A percentile compares a stretch with the other conserved stretches of the same genome.
Evolutionary conservation across 2,329 filamentous ascomycete species (phyloP).

Genomic region (Lasiodiplodia sp.): DNA sequence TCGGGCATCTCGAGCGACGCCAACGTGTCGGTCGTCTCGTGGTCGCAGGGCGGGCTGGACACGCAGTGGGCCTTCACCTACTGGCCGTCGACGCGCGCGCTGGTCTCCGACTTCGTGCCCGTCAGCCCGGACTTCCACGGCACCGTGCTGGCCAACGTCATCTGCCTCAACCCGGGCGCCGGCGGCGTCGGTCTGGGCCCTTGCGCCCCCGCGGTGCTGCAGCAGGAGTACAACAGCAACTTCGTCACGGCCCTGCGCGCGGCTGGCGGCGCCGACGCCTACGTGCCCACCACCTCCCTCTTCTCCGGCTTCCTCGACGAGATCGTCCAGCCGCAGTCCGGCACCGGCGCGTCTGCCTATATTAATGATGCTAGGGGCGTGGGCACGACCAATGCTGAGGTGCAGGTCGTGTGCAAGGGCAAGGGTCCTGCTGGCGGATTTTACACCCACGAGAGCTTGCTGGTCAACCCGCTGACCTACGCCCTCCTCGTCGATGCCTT

Average conservation of each 20-base stretch:
- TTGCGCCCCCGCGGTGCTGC: slow-evolving; percentile 53
- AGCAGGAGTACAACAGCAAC: slow-evolving; percentile 56
- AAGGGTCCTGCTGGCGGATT: slow-evolving; percentile 51
- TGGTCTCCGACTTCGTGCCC: slow-evolving; percentile 59
- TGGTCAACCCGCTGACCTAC: slow-evolving; percentile 58
- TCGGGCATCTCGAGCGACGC: slow-evolving; percentile 46
- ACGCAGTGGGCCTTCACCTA: slow-evolving; percentile 66
- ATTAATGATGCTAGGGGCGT: slow-evolving; percentile 52
- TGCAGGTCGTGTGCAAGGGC: slow-evolving; percentile 54
- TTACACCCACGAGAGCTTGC: slow-evolving; percentile 59
- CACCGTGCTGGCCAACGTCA: slow-evolving; percentile 49
- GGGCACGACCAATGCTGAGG: slow-evolving; percentile 59
- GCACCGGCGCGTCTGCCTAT: slow-evolving; percentile 55
- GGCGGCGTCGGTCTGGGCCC: slow-evolving; percentile 36
- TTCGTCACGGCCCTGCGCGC: slow-evolving; percentile 53
- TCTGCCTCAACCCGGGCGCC: slow-evolving; percentile 17
- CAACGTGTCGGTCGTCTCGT: slow-evolving; percentile 57
- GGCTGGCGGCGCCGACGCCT: slow-evolving; percentile 59
- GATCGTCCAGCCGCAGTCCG: slow-evolving; percentile 60
- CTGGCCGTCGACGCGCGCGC: slow-evolving; percentile 59
- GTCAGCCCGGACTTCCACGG: slow-evolving; percentile 63
- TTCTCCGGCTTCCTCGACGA: slow-evolving; percentile 59
- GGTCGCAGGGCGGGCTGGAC: slow-evolving; percentile 62
- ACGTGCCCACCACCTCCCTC: slow-evolving; percentile 63
- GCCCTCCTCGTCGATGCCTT: slow-evolving; percentile 58